Percentiles rank a stretch among this genome's conserved stretches.
Conservation (phyloP, 1,284 basidiomycete species). For the Apiotrichum brassicae region DNA sequence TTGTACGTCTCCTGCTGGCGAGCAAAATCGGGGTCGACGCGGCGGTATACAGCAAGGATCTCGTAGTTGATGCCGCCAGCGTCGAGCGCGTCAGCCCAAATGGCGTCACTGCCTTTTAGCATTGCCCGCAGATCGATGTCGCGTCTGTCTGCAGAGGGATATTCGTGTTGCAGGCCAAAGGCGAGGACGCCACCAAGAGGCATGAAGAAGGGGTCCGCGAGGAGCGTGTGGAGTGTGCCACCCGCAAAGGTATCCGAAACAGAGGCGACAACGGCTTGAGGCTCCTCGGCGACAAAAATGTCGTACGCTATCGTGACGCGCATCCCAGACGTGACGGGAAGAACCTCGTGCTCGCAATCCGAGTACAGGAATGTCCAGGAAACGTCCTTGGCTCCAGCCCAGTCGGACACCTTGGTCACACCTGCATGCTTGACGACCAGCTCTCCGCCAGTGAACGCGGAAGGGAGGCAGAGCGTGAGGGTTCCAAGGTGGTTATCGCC, state of each 20-base stretch:
- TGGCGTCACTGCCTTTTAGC: not conserved
- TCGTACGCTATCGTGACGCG: slow-evolving; percentile 48
- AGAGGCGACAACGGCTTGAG: too few relatives aligned
- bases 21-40: not conserved
- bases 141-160: slow-evolving; percentile 23
- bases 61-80: not conserved
- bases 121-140: not conserved
- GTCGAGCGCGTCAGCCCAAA: not conserved
- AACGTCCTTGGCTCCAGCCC: slow-evolving; percentile 7
- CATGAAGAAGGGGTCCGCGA: slow-evolving; percentile 3
- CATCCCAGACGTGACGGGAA: slow-evolving; percentile 46
- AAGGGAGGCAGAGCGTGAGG: slow-evolving; percentile 21
- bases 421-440: slow-evolving; percentile 16
- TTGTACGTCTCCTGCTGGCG: not conserved
- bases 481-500: slow-evolving; percentile 16
- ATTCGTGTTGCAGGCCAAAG: slow-evolving; percentile 47
- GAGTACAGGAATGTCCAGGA: slow-evolving; percentile 41
- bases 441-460: slow-evolving; percentile 18
- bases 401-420: slow-evolving; percentile 10
- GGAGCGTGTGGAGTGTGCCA: not conserved
- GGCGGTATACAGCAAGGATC: not conserved
- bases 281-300: slow-evolving; percentile 27
- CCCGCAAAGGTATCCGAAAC: too few relatives aligned
- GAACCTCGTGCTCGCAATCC: slow-evolving; percentile 51
- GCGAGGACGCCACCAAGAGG: slow-evolving; percentile 41